Base-by-base conservation (phyloP, 148 eudicot genomes). In the Nepenthes gracilis region DNA sequence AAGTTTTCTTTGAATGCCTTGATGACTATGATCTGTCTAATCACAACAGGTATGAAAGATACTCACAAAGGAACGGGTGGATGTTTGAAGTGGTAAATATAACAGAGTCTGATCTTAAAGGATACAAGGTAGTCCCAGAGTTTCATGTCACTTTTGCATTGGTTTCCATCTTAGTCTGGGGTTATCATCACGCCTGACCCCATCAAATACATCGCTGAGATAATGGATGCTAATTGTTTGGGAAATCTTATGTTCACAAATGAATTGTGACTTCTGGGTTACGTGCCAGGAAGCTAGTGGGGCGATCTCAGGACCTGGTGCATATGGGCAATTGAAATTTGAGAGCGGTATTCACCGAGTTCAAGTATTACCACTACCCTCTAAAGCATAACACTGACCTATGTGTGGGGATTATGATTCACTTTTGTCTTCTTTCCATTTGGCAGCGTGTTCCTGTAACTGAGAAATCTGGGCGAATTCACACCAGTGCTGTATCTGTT, bases 261-360 rank as follows among this genome's bases (percentile, higher is more conserved):
- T 45, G 15, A 10, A 5, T 49, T 49, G 10, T 49, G 15, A 33
- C 54, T 54, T 52, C 35, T 12, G 9, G 34, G 33, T 36, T 60
- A 23, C 50, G 11, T 75, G 40, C 62, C 83, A 92, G 98, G 98
- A 92, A 81, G 98, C 96, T 67, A 80, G 83, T 80, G 98, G 91
- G 43, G 77, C 88, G 72, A 84, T 92, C 59, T 83, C 86, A 33
- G 98, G 98, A 55, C 67, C 74, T 62, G 81, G 74, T 73, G 94
- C 82, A 33, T 92, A 80, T 72, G 97, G 97, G 38, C 88, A 82
- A 72, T 83, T 92, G 59, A 92, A 92, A 75, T 88, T 88, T 67
- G 98, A 92, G 81, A 92, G 97, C 78, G 96, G 93, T 59, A 79
- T 86, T 67, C 98, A 92, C 77, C 75, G 98, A 80, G 98, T 92